A percentile compares a stretch with the other conserved stretches of the same genome.
phyloP scores from a whole-genome alignment of 495 filamentous ascomycete species.

The Aspergillus sclerotiicarbonarius region DNA sequence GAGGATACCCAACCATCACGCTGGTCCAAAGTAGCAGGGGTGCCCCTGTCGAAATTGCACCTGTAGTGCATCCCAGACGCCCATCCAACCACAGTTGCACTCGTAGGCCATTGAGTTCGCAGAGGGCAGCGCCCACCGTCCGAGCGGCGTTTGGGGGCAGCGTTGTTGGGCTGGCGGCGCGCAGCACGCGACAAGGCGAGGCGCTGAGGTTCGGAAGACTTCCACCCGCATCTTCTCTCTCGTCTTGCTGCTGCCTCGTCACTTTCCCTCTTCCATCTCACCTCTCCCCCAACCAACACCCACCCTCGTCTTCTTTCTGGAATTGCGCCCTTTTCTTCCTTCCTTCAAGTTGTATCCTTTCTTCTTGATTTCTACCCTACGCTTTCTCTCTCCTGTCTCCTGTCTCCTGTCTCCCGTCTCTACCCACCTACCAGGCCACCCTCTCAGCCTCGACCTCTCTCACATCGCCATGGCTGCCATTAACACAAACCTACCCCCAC shows the following conservation, averaged over 20 bases:
- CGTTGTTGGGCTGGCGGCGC: conserved; percentile 7
- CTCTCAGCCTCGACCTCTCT: conserved; percentile 24
- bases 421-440: neutral
- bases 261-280: conserved; percentile 16
- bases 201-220: conserved; percentile 38
- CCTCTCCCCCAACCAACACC: conserved; percentile 14
- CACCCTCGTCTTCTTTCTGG: conserved; percentile 12
- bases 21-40: neutral
- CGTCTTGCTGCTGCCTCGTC: conserved; percentile 17
- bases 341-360: neutral
- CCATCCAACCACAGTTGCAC: neutral
- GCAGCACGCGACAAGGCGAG: conserved; percentile 21
- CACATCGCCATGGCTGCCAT: conserved; percentile 40
- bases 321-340: neutral
- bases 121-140: neutral
- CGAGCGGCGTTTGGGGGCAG: neutral
- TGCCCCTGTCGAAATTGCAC: neutral
- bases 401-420: conserved; percentile 4
- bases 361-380: neutral
- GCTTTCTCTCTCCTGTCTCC: conserved; percentile 2
- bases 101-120: neutral
- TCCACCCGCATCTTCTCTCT: conserved; percentile 37
- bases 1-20: conserved; percentile 3
- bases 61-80: neutral
- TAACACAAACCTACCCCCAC: conserved; percentile 24